Evolutionary conservation across 2,329 filamentous ascomycete species (phyloP), one percentile per base, ranked within the genome.

Genomic region (Venturia nashicola): DNA sequence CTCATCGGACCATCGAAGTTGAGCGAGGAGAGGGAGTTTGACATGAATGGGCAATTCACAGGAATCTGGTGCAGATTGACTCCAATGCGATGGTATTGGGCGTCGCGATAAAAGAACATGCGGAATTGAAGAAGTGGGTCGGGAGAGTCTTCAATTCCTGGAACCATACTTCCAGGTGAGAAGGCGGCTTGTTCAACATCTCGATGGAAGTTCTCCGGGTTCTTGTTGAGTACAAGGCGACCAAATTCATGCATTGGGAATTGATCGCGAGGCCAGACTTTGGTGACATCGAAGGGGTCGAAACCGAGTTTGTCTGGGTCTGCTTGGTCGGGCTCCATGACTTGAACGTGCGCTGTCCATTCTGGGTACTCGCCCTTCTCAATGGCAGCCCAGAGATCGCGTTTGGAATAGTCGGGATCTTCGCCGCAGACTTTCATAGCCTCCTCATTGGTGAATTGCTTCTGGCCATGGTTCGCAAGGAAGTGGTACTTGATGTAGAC

Each of bases 401-500:
- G 72, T 68, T 80, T 82, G 20, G 76, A 77, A 70, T 78, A 82
- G 66, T 81, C 80, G 0, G 79, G 79, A 66, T 82, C 78, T 62
- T 80, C 74, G 20, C 80, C 79, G 43, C 73, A 76, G 66, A 79
- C 76, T 14, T 71, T 70, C 42, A 78, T 73, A 4, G 79, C 79
- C 64, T 81, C 75, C 12, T 73, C 70, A 43, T 76, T 73, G 8
- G 76, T 78, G 67, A 80, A 78, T 65, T 78, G 74, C 67, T 79
- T 78, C 67, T 80, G 75, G 7, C 79, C 79, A 61, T 78, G 74
- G 61, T 79, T 74, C 63, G 77, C 75, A 12, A 77, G 71, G 68
- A 80, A 79, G 69, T 80, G 77, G 70, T 78, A 79, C 71, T 80
- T 81, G 73, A 79, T 78, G 71, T 81, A 82, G 27, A 80, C 77